Conservation (phyloP, 192 early-diverging fungal genomes). For the Coemansia sp. region DNA sequence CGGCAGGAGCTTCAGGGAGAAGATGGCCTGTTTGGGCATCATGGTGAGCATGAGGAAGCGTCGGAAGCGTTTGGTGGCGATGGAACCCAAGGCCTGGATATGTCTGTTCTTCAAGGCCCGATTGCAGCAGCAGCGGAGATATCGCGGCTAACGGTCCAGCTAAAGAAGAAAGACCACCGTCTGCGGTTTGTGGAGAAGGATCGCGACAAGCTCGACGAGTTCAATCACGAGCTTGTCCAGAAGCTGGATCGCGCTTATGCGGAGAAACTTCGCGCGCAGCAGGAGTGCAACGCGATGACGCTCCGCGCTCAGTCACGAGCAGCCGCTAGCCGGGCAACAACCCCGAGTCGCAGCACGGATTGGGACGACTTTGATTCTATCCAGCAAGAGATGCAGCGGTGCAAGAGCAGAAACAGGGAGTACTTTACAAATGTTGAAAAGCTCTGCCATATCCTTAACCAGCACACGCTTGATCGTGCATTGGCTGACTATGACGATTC, state of each 20-base stretch:
- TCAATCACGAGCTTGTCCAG: constrained; percentile 33
- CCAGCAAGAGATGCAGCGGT: constrained; percentile 30
- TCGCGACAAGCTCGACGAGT: constrained; percentile 22
- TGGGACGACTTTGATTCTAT: constrained; percentile 51
- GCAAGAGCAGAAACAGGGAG: constrained; percentile 20
- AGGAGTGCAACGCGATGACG: constrained; percentile 24
- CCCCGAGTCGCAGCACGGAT: constrained; percentile 37
- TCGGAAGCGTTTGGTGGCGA: not conserved
- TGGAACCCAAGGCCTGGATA: not conserved
- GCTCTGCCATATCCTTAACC: constrained; percentile 33
- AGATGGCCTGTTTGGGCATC: not conserved
- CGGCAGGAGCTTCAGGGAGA: not conserved
- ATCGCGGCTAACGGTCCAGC: constrained; percentile 16
- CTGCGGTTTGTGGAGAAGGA: constrained; percentile 16
- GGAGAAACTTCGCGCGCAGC: constrained; percentile 25
- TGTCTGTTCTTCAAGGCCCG: constrained; percentile 17
- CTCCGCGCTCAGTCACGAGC: constrained; percentile 23
- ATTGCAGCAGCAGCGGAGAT: constrained; percentile 17
- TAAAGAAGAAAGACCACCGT: constrained; percentile 14
- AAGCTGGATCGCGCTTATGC: constrained; percentile 29
- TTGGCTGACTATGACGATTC: constrained; percentile 10
- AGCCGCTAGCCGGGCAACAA: constrained; percentile 13
- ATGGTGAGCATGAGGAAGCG: not conserved
- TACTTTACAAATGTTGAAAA: constrained; percentile 37
- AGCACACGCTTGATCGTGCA: constrained; percentile 35